A percentile compares a stretch with the other conserved stretches of the same genome.
Conservation (phyloP, 1,284 basidiomycete genomes). For the Ganoderma multipileum region DNA sequence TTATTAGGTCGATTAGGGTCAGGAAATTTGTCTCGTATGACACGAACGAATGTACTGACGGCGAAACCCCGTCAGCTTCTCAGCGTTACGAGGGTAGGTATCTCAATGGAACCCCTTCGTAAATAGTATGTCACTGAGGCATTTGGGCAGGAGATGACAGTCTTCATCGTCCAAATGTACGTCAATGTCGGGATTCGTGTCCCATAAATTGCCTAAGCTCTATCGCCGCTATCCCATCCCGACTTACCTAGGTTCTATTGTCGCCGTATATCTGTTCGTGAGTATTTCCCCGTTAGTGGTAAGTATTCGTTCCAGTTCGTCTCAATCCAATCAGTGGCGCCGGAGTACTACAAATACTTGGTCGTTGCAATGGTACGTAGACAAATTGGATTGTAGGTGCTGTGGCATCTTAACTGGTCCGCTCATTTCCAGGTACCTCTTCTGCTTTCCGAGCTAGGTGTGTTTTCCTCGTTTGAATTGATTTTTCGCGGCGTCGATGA, state of each 20-base stretch:
- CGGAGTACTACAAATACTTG: not conserved
- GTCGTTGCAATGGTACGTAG: not conserved
- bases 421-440: not conserved
- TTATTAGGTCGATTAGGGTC: not conserved
- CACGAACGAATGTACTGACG: not conserved
- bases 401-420: not conserved
- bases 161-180: not conserved
- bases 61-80: not conserved
- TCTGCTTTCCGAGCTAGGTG: not conserved
- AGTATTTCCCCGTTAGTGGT: not conserved
- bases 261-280: not conserved
- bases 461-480: not conserved
- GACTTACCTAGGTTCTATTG: not conserved
- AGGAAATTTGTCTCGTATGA: not conserved
- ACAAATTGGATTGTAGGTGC: not conserved
- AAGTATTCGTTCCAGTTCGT: not conserved
- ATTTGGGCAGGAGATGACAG: not conserved
- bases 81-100: not conserved
- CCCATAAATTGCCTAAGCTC: not conserved
- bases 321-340: not conserved
- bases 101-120: not conserved
- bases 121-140: not conserved
- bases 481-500: not conserved
- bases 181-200: not conserved
- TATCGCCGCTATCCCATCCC: not conserved